Evolutionary conservation across 2,329 filamentous ascomycete genomes (phyloP).

Genomic region (Neonectria ditissima): DNA sequence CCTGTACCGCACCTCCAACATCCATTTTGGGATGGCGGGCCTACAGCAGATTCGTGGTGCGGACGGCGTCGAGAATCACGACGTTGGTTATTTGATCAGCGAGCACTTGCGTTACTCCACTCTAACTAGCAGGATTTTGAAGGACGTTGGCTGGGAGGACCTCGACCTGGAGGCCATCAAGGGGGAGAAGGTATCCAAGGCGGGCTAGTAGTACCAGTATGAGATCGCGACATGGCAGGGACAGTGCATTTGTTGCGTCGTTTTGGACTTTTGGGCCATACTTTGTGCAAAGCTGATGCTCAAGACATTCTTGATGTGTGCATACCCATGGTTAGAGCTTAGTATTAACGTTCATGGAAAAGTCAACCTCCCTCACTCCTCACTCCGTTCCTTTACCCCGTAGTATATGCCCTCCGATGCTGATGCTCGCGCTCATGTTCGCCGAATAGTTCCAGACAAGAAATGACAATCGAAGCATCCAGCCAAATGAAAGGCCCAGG

Average conservation of each 20-base stretch:
- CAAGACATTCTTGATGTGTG: conserved; percentile 31
- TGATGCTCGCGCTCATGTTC: conserved; percentile 30
- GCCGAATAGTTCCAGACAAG: conserved; percentile 30
- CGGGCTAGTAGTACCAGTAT: conserved; percentile 17
- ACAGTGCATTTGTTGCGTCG: not conserved
- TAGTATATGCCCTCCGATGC: conserved; percentile 28
- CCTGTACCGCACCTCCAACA: conserved; percentile 83
- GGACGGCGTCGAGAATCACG: conserved; percentile 73
- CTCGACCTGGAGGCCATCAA: conserved; percentile 57
- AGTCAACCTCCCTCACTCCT: conserved; percentile 13
- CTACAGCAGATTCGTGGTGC: conserved; percentile 79
- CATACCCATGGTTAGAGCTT: conserved; percentile 27
- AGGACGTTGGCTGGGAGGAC: conserved; percentile 76
- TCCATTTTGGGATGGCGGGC: conserved; percentile 87
- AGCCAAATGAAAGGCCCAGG: conserved; percentile 31
- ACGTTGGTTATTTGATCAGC: conserved; percentile 73
- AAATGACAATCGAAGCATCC: conserved; percentile 35
- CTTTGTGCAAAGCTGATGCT: conserved; percentile 38
- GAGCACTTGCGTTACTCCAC: conserved; percentile 79
- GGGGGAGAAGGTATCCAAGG: conserved; percentile 37
- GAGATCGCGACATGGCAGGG: conserved; percentile 10
- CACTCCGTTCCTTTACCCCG: conserved; percentile 25
- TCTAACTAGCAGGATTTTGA: conserved; percentile 74
- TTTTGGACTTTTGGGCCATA: conserved; percentile 16
- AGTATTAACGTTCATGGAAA: conserved; percentile 27